These are phyloP conservation scores for Botryotinia calthae DNA, from an alignment of 2,329 filamentous ascomycete species.

Conservation along the genomic window DNA sequence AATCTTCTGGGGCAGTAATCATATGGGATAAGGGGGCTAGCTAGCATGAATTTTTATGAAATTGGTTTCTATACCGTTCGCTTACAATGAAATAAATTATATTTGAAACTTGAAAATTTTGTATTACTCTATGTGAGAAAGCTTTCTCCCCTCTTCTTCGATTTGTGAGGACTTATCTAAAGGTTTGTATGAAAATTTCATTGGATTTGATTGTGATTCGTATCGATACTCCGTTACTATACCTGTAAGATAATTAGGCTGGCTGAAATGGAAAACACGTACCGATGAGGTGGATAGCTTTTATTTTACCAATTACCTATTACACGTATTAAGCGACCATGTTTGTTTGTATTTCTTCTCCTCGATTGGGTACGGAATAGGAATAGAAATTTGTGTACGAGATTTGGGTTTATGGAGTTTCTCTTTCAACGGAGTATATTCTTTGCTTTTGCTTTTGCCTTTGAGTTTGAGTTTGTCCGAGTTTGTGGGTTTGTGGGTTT, in stretches of 20 bases:
- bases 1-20: conserved; percentile 19
- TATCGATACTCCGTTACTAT: background rate
- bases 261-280: background rate
- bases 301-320: background rate
- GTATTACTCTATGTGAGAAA: too few species aligned
- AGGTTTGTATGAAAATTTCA: background rate
- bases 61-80: background rate
- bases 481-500: too few species aligned
- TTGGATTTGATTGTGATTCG: background rate
- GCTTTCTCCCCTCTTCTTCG: too few species aligned
- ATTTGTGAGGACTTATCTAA: too few species aligned
- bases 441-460: too few species aligned
- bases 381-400: too few species aligned
- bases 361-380: background rate
- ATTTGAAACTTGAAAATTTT: background rate
- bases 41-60: background rate
- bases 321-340: background rate
- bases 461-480: background rate
- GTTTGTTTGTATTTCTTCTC: background rate
- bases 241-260: background rate
- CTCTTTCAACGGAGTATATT: too few species aligned
- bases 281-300: background rate
- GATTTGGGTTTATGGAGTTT: too few species aligned
- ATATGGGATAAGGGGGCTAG: background rate
- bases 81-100: background rate